Percentiles rank a stretch among this genome's conserved stretches.
Conservation (phyloP, 2,329 filamentous ascomycete genomes). For the Ascochyta clinopodiicola region DNA sequence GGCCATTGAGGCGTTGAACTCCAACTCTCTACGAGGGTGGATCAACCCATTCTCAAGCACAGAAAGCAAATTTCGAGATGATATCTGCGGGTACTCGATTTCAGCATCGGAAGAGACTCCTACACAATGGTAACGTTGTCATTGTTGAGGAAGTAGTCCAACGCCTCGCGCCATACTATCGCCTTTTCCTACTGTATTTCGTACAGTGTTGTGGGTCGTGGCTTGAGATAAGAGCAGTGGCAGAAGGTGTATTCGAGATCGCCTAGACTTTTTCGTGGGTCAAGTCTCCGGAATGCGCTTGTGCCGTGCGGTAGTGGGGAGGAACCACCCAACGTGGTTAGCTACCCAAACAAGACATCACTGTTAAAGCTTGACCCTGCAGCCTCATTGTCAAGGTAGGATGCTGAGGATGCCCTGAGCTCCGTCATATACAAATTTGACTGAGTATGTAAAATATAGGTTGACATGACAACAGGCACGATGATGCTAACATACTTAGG, state of each 20-base stretch:
- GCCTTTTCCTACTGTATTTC: not conserved
- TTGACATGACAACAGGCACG: too few species aligned
- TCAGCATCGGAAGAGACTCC: not conserved
- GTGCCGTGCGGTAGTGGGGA: conserved; percentile 1
- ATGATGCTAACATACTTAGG: not conserved
- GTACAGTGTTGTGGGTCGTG: conserved; percentile 4
- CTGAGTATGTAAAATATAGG: not conserved
- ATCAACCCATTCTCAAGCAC: not conserved
- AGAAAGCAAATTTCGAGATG: not conserved
- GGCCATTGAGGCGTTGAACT: not conserved
- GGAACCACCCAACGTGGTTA: not conserved
- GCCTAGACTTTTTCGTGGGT: not conserved
- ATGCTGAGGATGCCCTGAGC: not conserved
- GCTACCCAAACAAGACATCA: not conserved
- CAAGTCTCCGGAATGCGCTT: conserved; percentile 2
- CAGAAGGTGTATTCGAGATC: conserved; percentile 1
- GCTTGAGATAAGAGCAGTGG: not conserved
- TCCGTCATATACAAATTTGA: not conserved
- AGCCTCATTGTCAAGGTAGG: not conserved
- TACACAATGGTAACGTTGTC: not conserved
- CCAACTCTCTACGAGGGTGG: too few species aligned
- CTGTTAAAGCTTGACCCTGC: not conserved
- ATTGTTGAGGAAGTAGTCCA: not conserved
- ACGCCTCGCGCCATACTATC: not conserved
- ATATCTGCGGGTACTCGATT: not conserved